Conservation (phyloP, 441 rosid species). For the Breynia disticha region DNA sequence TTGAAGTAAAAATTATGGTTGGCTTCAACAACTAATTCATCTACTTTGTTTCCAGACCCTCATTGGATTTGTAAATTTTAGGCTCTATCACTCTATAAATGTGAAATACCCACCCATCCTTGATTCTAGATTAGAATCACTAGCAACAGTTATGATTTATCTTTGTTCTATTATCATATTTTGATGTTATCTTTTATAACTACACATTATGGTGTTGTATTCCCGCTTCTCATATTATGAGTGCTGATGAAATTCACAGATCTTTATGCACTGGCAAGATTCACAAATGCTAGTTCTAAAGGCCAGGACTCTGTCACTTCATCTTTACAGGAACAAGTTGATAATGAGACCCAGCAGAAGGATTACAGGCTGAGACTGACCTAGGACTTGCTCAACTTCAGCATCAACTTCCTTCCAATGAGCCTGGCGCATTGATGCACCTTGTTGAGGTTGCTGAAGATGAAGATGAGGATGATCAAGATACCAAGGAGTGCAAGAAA, state of each 20-base stretch:
- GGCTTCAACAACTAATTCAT: background rate
- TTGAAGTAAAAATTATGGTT: too few relatives aligned
- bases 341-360: constrained; percentile 13
- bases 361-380: constrained; percentile 36
- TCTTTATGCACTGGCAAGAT: constrained; percentile 79
- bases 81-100: constrained; percentile 68
- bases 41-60: constrained; percentile 58
- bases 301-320: constrained; percentile 30
- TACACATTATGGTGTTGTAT: background rate
- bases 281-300: constrained; percentile 48
- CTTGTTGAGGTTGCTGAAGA: constrained; percentile 47
- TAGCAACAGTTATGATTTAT: constrained; percentile 73
- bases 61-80: constrained; percentile 67
- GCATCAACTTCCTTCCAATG: constrained; percentile 80
- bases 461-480: constrained; percentile 68
- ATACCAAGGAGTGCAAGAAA: constrained; percentile 59
- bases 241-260: constrained; percentile 31
- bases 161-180: too few relatives aligned
- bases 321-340: constrained; percentile 31
- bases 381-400: constrained; percentile 89
- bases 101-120: constrained; percentile 85
- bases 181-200: constrained; percentile 1
- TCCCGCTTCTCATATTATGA: background rate
- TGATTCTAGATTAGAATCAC: constrained; percentile 79
- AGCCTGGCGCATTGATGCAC: constrained; percentile 88